phyloP scores from a whole-genome alignment of 192 early-diverging fungal species.

The Coemansia sp. region DNA sequence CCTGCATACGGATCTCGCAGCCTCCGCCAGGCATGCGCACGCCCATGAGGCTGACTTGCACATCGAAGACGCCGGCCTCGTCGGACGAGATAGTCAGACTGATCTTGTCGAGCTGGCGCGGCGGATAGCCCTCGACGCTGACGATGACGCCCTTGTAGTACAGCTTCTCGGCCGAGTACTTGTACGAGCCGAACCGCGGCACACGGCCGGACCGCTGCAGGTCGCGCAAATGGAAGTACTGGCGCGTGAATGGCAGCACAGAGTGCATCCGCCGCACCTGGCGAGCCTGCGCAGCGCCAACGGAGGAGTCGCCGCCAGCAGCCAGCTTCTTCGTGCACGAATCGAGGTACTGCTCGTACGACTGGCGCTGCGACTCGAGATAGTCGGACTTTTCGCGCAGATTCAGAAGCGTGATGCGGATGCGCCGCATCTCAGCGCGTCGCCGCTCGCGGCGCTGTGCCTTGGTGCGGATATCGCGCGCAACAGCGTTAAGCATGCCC shows the following conservation, averaged over 20 bases:
- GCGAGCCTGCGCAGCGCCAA: constrained; percentile 60
- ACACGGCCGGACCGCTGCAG: constrained; percentile 83
- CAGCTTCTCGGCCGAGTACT: constrained; percentile 93
- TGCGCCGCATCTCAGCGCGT: constrained; percentile 68
- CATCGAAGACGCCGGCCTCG: constrained; percentile 84
- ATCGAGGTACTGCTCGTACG: constrained; percentile 90
- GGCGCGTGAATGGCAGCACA: constrained; percentile 85
- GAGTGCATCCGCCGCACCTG: constrained; percentile 53
- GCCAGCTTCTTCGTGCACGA: constrained; percentile 85
- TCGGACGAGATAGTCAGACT: constrained; percentile 90
- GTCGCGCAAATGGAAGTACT: constrained; percentile 91
- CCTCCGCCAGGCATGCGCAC: constrained; percentile 63
- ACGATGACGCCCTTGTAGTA: constrained; percentile 92
- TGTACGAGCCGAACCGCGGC: constrained; percentile 96
- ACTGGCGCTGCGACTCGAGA: constrained; percentile 83
- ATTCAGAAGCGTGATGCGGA: constrained; percentile 78
- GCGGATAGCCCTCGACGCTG: constrained; percentile 76
- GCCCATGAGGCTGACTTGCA: constrained; percentile 80
- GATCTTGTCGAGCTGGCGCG: constrained; percentile 86
- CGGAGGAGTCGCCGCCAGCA: constrained; percentile 53
- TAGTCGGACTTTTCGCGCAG: constrained; percentile 83
- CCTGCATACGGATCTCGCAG: constrained; percentile 88
- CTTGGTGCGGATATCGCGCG: constrained; percentile 90
- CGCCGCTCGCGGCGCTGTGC: constrained; percentile 77
- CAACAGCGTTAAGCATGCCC: constrained; percentile 90